These are phyloP conservation scores for Lophium mytilinum DNA, from an alignment of 495 filamentous ascomycete species.

Conservation along the genomic window DNA sequence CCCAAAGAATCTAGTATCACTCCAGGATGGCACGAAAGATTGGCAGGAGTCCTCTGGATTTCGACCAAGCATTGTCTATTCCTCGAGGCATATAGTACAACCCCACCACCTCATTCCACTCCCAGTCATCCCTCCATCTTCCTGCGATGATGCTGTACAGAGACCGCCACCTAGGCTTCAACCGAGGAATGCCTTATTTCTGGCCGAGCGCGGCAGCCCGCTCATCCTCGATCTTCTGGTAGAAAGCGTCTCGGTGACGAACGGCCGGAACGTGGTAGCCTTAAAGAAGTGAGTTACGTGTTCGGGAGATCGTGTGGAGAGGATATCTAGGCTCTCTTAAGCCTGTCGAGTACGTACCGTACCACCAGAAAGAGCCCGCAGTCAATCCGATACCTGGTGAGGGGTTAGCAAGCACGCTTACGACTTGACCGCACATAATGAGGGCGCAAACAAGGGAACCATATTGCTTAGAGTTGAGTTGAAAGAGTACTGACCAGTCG, in stretches of 20 bases:
- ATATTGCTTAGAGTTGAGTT: not conserved
- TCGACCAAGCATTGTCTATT: no score
- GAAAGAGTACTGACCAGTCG: slow-evolving; percentile 52
- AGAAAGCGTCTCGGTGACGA: slow-evolving; percentile 66
- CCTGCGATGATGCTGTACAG: no score
- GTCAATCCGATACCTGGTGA: slow-evolving; percentile 55
- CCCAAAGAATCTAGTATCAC: no score
- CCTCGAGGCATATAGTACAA: no score
- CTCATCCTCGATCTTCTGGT: slow-evolving; percentile 66
- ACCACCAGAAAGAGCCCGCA: slow-evolving; percentile 73
- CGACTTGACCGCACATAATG: not conserved
- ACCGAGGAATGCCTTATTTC: slow-evolving; percentile 11
- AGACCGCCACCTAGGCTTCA: no score
- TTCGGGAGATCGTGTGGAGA: not conserved
- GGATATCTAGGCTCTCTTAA: slow-evolving; percentile 4
- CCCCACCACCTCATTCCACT: no score
- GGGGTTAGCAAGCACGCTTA: slow-evolving; percentile 2
- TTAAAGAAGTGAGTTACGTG: slow-evolving; percentile 8
- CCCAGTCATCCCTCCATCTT: no score
- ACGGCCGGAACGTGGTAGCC: slow-evolving; percentile 71
- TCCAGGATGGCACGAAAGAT: no score
- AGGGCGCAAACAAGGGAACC: not conserved
- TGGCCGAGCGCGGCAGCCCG: slow-evolving; percentile 42
- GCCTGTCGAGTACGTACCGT: slow-evolving; percentile 49
- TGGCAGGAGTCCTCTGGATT: no score